phyloP scores from a whole-genome alignment of 2,329 filamentous ascomycete genomes.

The Hymenoscyphus salicellus region DNA sequence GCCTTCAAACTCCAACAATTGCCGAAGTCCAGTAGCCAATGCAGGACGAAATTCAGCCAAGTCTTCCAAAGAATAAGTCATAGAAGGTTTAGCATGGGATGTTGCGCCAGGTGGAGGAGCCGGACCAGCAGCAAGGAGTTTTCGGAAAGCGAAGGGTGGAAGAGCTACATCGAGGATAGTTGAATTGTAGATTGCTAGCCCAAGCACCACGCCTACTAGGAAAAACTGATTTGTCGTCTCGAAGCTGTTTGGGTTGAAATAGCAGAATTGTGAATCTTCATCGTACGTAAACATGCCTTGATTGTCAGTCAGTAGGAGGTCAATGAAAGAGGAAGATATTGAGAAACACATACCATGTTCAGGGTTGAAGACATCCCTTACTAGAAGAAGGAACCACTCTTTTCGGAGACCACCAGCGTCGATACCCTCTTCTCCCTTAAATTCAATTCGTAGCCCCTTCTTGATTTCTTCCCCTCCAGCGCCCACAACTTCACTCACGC shows the following conservation, averaged over 20 bases:
- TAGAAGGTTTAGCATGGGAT: slow-evolving; percentile 56
- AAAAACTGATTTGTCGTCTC: slow-evolving; percentile 92
- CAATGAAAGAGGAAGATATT: background rate
- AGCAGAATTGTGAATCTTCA: slow-evolving; percentile 85
- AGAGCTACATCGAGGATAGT: slow-evolving; percentile 87
- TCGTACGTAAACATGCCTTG: slow-evolving; percentile 91
- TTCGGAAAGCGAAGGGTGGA: slow-evolving; percentile 85
- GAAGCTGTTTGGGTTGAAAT: slow-evolving; percentile 87
- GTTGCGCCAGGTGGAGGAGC: slow-evolving; percentile 52
- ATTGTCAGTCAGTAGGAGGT: slow-evolving; percentile 15
- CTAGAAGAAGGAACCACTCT: slow-evolving; percentile 88
- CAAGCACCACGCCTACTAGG: slow-evolving; percentile 81
- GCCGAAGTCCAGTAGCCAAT: slow-evolving; percentile 70
- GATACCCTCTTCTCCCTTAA: slow-evolving; percentile 83
- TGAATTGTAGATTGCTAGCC: slow-evolving; percentile 90
- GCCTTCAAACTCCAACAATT: slow-evolving; percentile 78
- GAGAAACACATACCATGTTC: slow-evolving; percentile 65
- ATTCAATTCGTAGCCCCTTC: slow-evolving; percentile 82
- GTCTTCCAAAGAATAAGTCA: slow-evolving; percentile 76
- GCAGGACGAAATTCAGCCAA: slow-evolving; percentile 76
- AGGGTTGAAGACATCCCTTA: slow-evolving; percentile 87
- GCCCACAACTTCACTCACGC: slow-evolving; percentile 81
- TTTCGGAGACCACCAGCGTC: slow-evolving; percentile 87
- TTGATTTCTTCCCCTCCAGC: slow-evolving; percentile 82
- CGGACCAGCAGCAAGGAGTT: slow-evolving; percentile 77